Percentiles rank a stretch among this genome's conserved stretches.
phyloP scores from a whole-genome alignment of 768 basidiomycete species.

The Rhodotorula graminis region DNA sequence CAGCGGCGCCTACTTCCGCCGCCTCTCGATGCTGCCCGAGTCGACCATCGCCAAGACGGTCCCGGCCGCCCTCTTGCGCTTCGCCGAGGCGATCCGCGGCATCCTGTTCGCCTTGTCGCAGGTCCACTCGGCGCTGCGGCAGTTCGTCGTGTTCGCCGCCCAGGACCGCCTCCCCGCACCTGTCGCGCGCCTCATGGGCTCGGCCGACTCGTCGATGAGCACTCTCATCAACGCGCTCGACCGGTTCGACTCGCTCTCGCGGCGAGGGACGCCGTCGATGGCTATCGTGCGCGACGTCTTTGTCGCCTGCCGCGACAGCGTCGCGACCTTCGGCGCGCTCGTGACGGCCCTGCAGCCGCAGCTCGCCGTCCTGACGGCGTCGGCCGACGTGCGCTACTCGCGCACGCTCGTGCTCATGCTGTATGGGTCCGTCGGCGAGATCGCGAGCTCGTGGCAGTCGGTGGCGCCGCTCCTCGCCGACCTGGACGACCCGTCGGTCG shows the following conservation, averaged over 20 bases:
- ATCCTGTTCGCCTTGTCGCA: constrained; percentile 88
- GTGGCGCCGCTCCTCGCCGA: constrained; percentile 65
- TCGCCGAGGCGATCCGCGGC: constrained; percentile 84
- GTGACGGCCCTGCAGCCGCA: constrained; percentile 75
- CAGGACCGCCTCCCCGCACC: constrained; percentile 76
- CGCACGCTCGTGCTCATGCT: constrained; percentile 79
- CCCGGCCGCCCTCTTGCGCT: constrained; percentile 61
- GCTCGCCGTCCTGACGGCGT: constrained; percentile 65
- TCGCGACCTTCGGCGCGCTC: constrained; percentile 80
- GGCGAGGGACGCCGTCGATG: constrained; percentile 63
- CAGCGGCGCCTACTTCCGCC: constrained; percentile 86
- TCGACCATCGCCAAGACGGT: constrained; percentile 62
- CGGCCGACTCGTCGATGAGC: constrained; percentile 73
- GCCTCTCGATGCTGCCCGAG: constrained; percentile 71
- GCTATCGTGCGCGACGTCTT: constrained; percentile 69
- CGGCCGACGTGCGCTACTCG: constrained; percentile 80
- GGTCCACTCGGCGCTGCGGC: constrained; percentile 79
- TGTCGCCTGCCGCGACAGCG: constrained; percentile 75
- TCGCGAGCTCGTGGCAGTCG: constrained; percentile 74
- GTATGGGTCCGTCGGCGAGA: constrained; percentile 83
- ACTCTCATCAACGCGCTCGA: constrained; percentile 83
- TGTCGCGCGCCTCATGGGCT: constrained; percentile 76
- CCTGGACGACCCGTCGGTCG: constrained; percentile 49
- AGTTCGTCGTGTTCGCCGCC: constrained; percentile 75
- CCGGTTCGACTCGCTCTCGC: constrained; percentile 77